Percentiles rank a stretch among this genome's conserved stretches.
phyloP scores from a whole-genome alignment of 176 grass and related monocot genomes.

The Oropetium thomaeum region DNA sequence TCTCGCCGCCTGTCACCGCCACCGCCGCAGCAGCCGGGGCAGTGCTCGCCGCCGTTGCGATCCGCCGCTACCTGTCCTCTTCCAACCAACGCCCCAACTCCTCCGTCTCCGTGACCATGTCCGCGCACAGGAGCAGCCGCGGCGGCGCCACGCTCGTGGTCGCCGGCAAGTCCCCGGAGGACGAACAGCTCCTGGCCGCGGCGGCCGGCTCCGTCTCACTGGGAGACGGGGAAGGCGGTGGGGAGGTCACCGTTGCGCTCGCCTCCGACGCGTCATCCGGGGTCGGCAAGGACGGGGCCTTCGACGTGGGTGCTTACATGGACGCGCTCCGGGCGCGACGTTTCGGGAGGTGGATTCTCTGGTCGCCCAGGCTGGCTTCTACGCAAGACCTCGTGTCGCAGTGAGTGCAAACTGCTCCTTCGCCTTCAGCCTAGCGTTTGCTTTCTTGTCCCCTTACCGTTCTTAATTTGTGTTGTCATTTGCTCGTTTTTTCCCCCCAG shows the following conservation, averaged over 20 bases:
- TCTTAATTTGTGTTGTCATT: neutral
- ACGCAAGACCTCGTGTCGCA: conserved; percentile 72
- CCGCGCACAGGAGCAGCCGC: neutral
- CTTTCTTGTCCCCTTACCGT: neutral
- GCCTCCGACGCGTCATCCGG: conserved; percentile 1
- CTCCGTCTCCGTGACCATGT: neutral
- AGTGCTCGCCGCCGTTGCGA: conserved; percentile 27
- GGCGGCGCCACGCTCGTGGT: conserved; percentile 37
- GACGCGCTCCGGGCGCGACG: conserved; percentile 43
- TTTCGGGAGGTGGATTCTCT: conserved; percentile 75
- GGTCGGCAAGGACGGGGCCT: conserved; percentile 7
- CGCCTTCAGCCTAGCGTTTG: neutral
- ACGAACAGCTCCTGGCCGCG: conserved; percentile 43
- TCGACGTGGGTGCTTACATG: conserved; percentile 59
- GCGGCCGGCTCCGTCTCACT: neutral
- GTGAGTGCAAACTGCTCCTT: conserved; percentile 29
- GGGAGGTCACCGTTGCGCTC: conserved; percentile 34
- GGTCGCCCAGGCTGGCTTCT: conserved; percentile 79
- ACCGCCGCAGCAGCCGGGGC: conserved; percentile 16
- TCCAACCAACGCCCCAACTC: too few relatives aligned
- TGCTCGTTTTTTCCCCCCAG: conserved; percentile 16
- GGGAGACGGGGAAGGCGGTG: neutral
- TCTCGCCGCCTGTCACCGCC: conserved; percentile 18
- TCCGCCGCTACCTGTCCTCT: conserved; percentile 29
- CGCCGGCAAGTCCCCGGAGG: conserved; percentile 55